A percentile compares a stretch with the other conserved stretches of the same genome.
phyloP scores from a whole-genome alignment of 2,329 filamentous ascomycete species.

The Blastomyces parvus region DNA sequence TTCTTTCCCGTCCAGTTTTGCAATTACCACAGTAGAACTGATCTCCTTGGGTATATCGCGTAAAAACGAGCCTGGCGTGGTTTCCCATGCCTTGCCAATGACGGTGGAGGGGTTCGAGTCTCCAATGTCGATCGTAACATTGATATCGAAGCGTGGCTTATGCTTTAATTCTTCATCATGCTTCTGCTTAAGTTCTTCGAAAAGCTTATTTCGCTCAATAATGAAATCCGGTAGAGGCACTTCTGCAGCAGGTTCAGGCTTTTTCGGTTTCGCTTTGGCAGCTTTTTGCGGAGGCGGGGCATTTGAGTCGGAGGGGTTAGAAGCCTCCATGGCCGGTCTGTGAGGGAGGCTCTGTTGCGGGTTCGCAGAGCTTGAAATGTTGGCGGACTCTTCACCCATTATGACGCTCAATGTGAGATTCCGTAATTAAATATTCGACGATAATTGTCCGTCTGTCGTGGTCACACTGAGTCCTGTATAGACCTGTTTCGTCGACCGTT shows the following conservation, averaged over 20 bases:
- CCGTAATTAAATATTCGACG: neutral
- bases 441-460: neutral
- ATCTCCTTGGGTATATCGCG: slow-evolving; percentile 73
- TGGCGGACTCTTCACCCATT: slow-evolving; percentile 13
- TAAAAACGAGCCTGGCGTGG: slow-evolving; percentile 71
- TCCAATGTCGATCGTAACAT: slow-evolving; percentile 40
- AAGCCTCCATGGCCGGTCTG: slow-evolving; percentile 25
- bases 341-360: slow-evolving; percentile 25
- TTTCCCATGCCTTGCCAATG: slow-evolving; percentile 76
- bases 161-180: slow-evolving; percentile 64
- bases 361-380: slow-evolving; percentile 20
- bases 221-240: slow-evolving; percentile 61
- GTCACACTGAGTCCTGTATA: neutral
- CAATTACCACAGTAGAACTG: slow-evolving; percentile 75
- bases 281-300: slow-evolving; percentile 27
- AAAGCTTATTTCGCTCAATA: slow-evolving; percentile 72
- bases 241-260: slow-evolving; percentile 23
- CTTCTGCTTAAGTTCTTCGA: slow-evolving; percentile 78
- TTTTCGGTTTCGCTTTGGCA: slow-evolving; percentile 19
- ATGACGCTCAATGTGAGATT: neutral
- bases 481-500: neutral
- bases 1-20: slow-evolving; percentile 66
- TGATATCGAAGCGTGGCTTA: slow-evolving; percentile 38
- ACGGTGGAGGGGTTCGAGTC: slow-evolving; percentile 33
- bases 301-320: slow-evolving; percentile 18